phyloP scores from a whole-genome alignment of 371 early-diverging fungal species.

The Mucor saturninus region DNA sequence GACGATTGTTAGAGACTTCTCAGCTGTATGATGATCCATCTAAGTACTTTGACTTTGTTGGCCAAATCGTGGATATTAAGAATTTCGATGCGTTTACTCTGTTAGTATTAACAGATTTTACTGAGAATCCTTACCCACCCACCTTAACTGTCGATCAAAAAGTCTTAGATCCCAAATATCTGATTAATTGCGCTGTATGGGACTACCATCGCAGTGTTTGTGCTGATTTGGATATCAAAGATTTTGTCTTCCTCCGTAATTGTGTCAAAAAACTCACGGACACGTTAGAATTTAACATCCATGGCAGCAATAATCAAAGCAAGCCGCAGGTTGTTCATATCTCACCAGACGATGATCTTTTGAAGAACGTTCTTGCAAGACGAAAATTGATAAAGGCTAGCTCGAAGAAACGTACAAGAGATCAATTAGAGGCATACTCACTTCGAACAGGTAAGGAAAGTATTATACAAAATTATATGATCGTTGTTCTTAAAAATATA shows the following conservation, averaged over 20 bases:
- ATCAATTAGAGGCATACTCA: too few relatives aligned
- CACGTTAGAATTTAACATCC: conserved; percentile 4
- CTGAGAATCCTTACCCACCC: neutral
- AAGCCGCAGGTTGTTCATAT: neutral
- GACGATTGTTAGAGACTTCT: neutral
- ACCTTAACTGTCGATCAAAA: neutral
- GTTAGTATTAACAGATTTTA: conserved; percentile 33
- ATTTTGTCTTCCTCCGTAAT: conserved; percentile 3
- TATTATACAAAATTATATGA: too few relatives aligned
- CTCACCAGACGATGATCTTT: neutral
- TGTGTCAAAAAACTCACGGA: neutral
- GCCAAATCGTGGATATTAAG: neutral
- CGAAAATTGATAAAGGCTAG: too few relatives aligned
- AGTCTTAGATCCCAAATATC: neutral
- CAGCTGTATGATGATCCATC: neutral
- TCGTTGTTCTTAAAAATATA: too few relatives aligned
- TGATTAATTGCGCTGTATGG: conserved; percentile 24
- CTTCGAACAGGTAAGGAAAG: too few relatives aligned
- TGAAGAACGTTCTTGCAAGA: too few relatives aligned
- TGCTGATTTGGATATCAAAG: neutral
- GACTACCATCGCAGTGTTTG: conserved; percentile 25
- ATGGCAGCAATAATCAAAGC: neutral
- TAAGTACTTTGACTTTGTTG: conserved; percentile 14
- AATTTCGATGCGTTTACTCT: neutral
- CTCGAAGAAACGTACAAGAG: too few relatives aligned